phyloP scores from a whole-genome alignment of 805 yeast species.

The Nakazawaea ernobii region DNA sequence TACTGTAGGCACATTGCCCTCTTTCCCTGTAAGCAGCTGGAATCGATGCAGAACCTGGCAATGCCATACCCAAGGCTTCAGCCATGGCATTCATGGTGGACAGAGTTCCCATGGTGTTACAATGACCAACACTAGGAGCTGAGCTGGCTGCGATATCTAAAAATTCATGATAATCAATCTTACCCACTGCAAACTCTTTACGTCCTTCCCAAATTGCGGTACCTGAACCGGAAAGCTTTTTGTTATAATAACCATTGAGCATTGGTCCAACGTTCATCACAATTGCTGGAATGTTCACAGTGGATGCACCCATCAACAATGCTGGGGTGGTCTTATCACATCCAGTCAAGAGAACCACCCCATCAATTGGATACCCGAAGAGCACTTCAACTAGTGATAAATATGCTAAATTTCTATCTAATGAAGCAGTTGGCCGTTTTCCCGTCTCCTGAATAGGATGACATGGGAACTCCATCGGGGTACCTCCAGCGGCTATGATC shows the following conservation, averaged over 20 bases:
- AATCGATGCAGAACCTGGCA: constrained; percentile 13
- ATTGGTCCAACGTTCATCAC: constrained; percentile 82
- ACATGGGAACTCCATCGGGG: constrained; percentile 19
- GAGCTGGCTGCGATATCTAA: constrained; percentile 16
- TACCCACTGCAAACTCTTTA: constrained; percentile 16
- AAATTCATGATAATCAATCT: constrained; percentile 17
- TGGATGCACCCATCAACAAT: constrained; percentile 87
- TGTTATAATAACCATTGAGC: constrained; percentile 19
- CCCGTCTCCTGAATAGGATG: constrained; percentile 22
- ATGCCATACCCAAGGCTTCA: constrained; percentile 14
- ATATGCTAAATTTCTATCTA: constrained; percentile 19
- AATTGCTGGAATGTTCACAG: constrained; percentile 85
- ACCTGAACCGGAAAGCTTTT: constrained; percentile 51
- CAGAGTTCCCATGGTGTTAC: constrained; percentile 16
- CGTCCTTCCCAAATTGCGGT: constrained; percentile 20
- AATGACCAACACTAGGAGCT: constrained; percentile 16
- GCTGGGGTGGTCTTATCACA: constrained; percentile 97
- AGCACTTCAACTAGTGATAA: constrained; percentile 17
- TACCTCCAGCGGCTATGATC: constrained; percentile 18
- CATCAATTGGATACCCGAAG: constrained; percentile 19
- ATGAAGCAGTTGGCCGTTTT: constrained; percentile 18
- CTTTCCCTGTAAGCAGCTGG: constrained; percentile 15
- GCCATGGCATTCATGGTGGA: constrained; percentile 17
- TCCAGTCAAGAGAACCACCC: constrained; percentile 19
- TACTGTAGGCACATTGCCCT: constrained; percentile 14